Percentiles rank a stretch among this genome's conserved stretches.
phyloP scores from a whole-genome alignment of 495 filamentous ascomycete genomes.

The Neurospora sp. region DNA sequence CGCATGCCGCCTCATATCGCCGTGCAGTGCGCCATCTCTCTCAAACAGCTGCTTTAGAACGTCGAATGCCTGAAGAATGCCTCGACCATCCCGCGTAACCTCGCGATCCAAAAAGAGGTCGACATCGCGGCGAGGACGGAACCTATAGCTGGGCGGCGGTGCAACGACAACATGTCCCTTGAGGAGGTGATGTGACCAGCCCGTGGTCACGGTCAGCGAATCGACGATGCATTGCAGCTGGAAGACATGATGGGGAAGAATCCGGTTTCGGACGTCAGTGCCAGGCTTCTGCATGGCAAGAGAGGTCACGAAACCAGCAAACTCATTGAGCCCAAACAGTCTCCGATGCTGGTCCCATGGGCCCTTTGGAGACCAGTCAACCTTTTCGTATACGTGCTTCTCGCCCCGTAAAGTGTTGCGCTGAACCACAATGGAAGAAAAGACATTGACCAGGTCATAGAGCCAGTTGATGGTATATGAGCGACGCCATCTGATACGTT shows the following conservation, averaged over 20 bases:
- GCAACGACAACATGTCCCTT: conserved; percentile 20
- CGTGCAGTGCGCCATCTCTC: background rate
- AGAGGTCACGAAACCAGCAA: too few species aligned
- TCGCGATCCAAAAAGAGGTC: conserved; percentile 35
- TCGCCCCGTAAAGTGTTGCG: too few species aligned
- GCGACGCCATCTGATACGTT: too few species aligned
- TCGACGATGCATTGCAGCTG: conserved; percentile 40
- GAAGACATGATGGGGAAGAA: conserved; percentile 39
- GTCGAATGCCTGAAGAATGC: conserved; percentile 10
- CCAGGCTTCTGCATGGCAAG: conserved; percentile 35
- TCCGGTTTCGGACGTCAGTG: conserved; percentile 27
- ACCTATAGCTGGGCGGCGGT: conserved; percentile 17
- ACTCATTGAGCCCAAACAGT: too few species aligned
- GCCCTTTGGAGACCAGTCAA: too few species aligned
- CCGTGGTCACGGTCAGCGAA: conserved; percentile 28
- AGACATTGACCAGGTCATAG: too few species aligned
- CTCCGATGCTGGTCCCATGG: too few species aligned
- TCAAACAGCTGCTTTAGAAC: conserved; percentile 2
- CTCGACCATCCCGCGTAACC: conserved; percentile 11
- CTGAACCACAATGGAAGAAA: too few species aligned
- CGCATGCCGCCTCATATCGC: conserved; percentile 1
- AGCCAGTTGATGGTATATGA: too few species aligned
- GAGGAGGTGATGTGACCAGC: conserved; percentile 26
- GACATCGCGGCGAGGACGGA: conserved; percentile 32
- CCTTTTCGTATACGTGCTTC: too few species aligned